Base-by-base conservation (phyloP, 2,329 filamentous ascomycete species). In the Colletotrichum lentis region DNA sequence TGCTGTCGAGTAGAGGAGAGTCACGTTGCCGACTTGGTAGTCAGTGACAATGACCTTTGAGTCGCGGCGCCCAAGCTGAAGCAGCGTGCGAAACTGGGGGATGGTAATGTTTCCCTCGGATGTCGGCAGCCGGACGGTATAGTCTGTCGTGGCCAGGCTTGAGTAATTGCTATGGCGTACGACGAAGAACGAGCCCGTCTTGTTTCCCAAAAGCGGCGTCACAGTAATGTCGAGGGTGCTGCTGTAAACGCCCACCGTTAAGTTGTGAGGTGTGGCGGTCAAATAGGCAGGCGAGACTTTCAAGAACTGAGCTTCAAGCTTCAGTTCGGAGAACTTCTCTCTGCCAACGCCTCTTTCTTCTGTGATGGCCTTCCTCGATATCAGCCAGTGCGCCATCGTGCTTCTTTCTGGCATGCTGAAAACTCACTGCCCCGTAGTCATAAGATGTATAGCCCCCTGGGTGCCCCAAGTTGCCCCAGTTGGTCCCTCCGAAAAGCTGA, bases 291-390 rank as follows among this genome's bases (percentile, higher is more conserved):
- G 90, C 0, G 90, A 92, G 0, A 88, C 90, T 72, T 90, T 90
- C 60, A 92, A 77, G 77, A 95, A 95, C 72, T 92, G 91, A 31
- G 87, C 91, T 70, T 92, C 81, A 1, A 95, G 84, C 74, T 95
- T 96, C 31, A 92, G 81, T 76, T 96, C 91, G 49, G 88, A 90
- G 76, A 93, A 95, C 76, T 95, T 95, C 74, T 94, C 91, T 2
- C 91, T 85, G 35, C 83, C 79, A 3, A 95, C 81, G 1, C 85
- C 85, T 27, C 92, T 85, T 49, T 91, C 88, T 74, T 96, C 92
- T 1, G 85, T 83, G 60, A 95, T 92, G 7, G 77, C 55, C 62
- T 65, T 35, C 43, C 11, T 20, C 3, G 5, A 83, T 80, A 8
- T 68, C 31, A 66, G 20, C 27, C 58, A 20, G 6, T 22, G 6